phyloP scores from a whole-genome alignment of 805 yeast species.

The Saccharomyces paradoxus region DNA sequence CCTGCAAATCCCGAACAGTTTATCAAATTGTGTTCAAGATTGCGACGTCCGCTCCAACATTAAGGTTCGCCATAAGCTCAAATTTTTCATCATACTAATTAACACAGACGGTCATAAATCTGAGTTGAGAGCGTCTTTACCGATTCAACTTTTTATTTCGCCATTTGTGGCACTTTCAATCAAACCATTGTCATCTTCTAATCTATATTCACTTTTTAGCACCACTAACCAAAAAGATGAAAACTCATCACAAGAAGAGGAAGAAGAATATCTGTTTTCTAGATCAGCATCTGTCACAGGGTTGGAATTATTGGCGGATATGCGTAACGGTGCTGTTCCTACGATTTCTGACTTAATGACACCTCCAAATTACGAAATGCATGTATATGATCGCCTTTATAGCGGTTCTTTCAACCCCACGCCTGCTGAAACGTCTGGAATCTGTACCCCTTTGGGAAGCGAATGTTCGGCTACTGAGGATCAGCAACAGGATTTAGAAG shows the following conservation, averaged over 20 bases:
- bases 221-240: slow-evolving; percentile 3
- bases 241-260: slow-evolving; percentile 8
- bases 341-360: slow-evolving; percentile 43
- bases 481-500: slow-evolving; percentile 25
- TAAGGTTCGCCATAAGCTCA: slow-evolving; percentile 82
- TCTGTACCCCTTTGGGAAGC: slow-evolving; percentile 26
- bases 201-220: slow-evolving; percentile 36
- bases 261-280: not conserved
- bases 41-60: slow-evolving; percentile 61
- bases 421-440: slow-evolving; percentile 27
- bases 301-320: not conserved
- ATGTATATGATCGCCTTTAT: slow-evolving; percentile 73
- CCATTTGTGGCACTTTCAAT: slow-evolving; percentile 65
- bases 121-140: slow-evolving; percentile 84
- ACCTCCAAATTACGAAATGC: slow-evolving; percentile 77
- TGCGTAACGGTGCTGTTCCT: slow-evolving; percentile 2
- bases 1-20: slow-evolving; percentile 60
- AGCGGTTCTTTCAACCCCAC: slow-evolving; percentile 40
- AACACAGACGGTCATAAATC: slow-evolving; percentile 92
- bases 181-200: not conserved
- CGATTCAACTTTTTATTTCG: slow-evolving; percentile 64
- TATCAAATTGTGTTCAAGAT: slow-evolving; percentile 79
- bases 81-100: slow-evolving; percentile 65
- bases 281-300: not conserved
- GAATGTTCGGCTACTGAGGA: slow-evolving; percentile 18